Percentiles rank a stretch among this genome's conserved stretches.
Conservation (phyloP, 805 yeast species). For the Citeromyces matritensis region DNA sequence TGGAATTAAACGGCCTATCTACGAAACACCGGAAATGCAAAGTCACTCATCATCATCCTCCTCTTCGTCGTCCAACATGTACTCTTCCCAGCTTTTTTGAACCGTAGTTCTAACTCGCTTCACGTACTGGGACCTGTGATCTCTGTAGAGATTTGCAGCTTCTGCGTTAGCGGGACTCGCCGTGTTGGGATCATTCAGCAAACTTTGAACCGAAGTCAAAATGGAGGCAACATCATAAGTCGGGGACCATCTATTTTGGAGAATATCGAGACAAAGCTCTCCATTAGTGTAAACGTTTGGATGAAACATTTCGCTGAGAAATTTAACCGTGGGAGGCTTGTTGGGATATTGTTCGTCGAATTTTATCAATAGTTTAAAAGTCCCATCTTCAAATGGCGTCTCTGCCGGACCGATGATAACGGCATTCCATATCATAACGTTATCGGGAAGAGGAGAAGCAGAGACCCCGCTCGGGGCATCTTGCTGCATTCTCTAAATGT, state of each 20-base stretch:
- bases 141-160: constrained; percentile 90
- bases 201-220: constrained; percentile 80
- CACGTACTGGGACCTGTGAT: constrained; percentile 84
- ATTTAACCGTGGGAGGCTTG: constrained; percentile 89
- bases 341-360: constrained; percentile 97
- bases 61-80: constrained; percentile 43
- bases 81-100: constrained; percentile 87
- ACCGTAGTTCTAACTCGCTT: constrained; percentile 91
- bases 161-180: constrained; percentile 96
- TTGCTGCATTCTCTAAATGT: constrained; percentile 71
- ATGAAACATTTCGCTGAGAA: constrained; percentile 90
- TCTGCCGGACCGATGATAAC: constrained; percentile 96
- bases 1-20: neutral
- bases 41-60: constrained; percentile 18
- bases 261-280: constrained; percentile 86
- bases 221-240: constrained; percentile 96
- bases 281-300: constrained; percentile 96
- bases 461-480: constrained; percentile 98
- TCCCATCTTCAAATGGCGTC: constrained; percentile 97
- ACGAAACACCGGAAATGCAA: neutral
- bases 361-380: constrained; percentile 71
- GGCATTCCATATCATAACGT: constrained; percentile 97
- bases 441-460: constrained; percentile 93
- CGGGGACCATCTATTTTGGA: constrained; percentile 97
- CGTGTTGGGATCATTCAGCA: constrained; percentile 91